phyloP scores from a whole-genome alignment of 2,329 filamentous ascomycete genomes.

The Talaromyces atroroseus region DNA sequence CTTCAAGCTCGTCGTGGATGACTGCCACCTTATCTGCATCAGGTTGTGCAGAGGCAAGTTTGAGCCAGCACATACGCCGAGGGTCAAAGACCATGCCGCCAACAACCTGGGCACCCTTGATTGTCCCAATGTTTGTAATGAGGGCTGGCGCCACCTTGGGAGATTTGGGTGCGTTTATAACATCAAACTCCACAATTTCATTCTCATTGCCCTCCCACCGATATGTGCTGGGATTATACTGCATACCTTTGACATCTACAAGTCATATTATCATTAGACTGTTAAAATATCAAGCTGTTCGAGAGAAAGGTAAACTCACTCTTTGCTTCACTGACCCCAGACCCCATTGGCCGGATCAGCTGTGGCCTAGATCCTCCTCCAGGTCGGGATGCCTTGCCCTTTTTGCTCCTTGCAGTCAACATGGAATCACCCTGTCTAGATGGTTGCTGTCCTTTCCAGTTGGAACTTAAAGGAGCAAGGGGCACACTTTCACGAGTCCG shows the following conservation, averaged over 20 bases:
- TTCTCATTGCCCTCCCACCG: constrained; percentile 97
- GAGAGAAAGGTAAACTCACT: constrained; percentile 51
- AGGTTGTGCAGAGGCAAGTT: constrained; percentile 53
- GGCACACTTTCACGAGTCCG: constrained; percentile 40
- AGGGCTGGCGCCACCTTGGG: constrained; percentile 56
- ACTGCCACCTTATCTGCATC: constrained; percentile 34
- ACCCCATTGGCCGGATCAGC: constrained; percentile 78
- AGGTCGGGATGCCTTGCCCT: constrained; percentile 29
- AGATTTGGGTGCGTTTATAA: constrained; percentile 39
- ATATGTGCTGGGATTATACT: constrained; percentile 80
- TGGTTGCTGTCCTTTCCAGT: constrained; percentile 54
- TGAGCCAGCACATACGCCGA: constrained; percentile 95
- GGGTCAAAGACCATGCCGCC: constrained; percentile 99
- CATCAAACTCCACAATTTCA: constrained; percentile 71
- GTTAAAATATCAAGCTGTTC: not conserved
- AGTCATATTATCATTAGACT: constrained; percentile 16
- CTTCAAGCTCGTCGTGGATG: constrained; percentile 82
- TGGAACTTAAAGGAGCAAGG: constrained; percentile 49
- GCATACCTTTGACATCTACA: constrained; percentile 86
- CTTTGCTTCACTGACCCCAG: constrained; percentile 68
- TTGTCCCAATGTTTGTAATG: constrained; percentile 81
- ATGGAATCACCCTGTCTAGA: constrained; percentile 48
- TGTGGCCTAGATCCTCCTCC: constrained; percentile 60
- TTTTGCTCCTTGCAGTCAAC: constrained; percentile 44
- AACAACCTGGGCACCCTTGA: constrained; percentile 85